Percentiles rank a stretch among this genome's conserved stretches.
phyloP scores from a whole-genome alignment of 306 rosid genomes.

The Abrus precatorius region DNA sequence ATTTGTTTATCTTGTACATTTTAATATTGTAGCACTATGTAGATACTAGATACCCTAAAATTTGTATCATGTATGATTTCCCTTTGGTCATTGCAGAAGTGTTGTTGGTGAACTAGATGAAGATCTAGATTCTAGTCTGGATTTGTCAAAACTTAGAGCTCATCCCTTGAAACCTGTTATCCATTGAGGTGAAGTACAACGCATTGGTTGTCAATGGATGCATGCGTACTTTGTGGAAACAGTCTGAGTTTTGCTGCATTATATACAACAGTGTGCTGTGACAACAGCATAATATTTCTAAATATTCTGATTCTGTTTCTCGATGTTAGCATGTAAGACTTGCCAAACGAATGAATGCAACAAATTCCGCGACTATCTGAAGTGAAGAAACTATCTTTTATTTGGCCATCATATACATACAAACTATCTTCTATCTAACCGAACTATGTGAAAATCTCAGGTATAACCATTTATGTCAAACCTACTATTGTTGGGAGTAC shows the following conservation, averaged over 20 bases:
- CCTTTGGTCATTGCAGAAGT: conserved; percentile 72
- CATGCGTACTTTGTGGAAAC: conserved; percentile 19
- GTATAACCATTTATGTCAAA: no score
- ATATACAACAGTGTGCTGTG: neutral
- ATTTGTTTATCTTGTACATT: neutral
- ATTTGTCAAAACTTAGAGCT: conserved; percentile 86
- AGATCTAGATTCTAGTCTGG: conserved; percentile 84
- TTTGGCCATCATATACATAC: neutral
- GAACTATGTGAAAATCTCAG: no score
- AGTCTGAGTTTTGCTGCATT: conserved; percentile 31
- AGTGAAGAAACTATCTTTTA: conserved; percentile 5
- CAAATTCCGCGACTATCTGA: neutral
- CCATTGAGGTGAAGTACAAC: conserved; percentile 64
- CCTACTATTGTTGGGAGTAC: no score
- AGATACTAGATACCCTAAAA: neutral
- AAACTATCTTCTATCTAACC: neutral
- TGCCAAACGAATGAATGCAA: conserved; percentile 14
- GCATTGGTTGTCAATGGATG: conserved; percentile 1
- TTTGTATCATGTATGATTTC: neutral
- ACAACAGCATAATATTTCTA: neutral
- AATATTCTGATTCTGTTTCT: conserved; percentile 16
- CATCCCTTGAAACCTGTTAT: conserved; percentile 91
- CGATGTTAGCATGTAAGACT: conserved; percentile 24
- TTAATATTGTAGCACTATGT: conserved; percentile 23
- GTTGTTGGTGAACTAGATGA: conserved; percentile 96